phyloP scores from a whole-genome alignment of 164 flowering plant species.

The Magnolia kwangsiensis region DNA sequence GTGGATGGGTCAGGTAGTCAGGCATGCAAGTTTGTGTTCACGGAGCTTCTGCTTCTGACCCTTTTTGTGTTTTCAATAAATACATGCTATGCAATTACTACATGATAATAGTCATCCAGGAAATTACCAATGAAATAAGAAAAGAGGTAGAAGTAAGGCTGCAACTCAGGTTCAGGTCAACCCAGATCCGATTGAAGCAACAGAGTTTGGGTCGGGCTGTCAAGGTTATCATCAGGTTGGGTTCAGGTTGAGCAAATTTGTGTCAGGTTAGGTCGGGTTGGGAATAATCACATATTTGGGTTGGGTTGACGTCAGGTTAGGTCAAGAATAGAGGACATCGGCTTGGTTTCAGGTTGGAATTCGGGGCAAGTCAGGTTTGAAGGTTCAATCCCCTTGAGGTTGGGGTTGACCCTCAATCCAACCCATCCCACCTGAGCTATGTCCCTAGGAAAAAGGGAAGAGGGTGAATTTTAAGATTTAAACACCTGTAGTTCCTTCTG shows the following conservation, averaged over 20 bases:
- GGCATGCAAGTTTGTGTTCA: conserved; percentile 70
- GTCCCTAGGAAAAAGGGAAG: background rate
- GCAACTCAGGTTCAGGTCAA: too few relatives aligned
- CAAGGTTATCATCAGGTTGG: too few relatives aligned
- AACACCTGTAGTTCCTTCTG: conserved; percentile 75
- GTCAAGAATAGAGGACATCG: too few relatives aligned
- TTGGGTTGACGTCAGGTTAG: too few relatives aligned
- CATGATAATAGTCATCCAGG: background rate
- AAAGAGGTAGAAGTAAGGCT: background rate
- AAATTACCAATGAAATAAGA: background rate
- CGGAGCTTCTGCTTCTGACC: conserved; percentile 78
- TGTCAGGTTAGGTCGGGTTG: too few relatives aligned
- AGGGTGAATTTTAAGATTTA: background rate
- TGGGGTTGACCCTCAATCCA: background rate
- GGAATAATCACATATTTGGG: too few relatives aligned
- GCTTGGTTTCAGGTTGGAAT: background rate
- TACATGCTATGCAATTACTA: background rate
- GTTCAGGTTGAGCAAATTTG: too few relatives aligned
- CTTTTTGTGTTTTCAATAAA: conserved; percentile 47
- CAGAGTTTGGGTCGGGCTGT: too few relatives aligned
- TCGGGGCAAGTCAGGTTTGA: background rate
- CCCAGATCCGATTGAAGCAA: too few relatives aligned
- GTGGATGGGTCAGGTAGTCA: conserved; percentile 63
- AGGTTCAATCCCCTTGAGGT: too few relatives aligned
- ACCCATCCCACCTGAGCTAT: background rate